Conservation (phyloP, 2,329 filamentous ascomycete genomes). For the Periconia sp. region DNA sequence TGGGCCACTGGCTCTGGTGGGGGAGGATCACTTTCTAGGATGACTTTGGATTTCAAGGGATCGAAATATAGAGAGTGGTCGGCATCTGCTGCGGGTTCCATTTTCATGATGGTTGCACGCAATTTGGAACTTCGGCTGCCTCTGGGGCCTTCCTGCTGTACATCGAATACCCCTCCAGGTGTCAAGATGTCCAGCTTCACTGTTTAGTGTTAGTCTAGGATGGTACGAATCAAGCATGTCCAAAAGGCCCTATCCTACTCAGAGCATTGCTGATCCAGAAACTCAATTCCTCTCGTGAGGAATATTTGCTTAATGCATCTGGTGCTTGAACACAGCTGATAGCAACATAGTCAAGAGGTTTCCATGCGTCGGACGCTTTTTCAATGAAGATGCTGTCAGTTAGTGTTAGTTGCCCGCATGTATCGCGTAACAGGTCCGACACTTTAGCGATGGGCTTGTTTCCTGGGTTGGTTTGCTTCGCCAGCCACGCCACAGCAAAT, state of each 20-base stretch:
- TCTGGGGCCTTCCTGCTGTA: slow-evolving; percentile 48
- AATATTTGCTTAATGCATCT: slow-evolving; percentile 21
- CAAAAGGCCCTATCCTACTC: slow-evolving; percentile 22
- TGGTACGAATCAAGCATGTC: neutral
- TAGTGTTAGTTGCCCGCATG: slow-evolving; percentile 68
- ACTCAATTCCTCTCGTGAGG: slow-evolving; percentile 29
- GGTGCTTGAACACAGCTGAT: slow-evolving; percentile 22
- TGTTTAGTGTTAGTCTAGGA: slow-evolving; percentile 31
- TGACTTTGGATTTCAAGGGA: slow-evolving; percentile 23
- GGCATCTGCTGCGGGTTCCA: slow-evolving; percentile 46
- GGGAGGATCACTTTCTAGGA: slow-evolving; percentile 11
- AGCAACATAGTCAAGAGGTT: slow-evolving; percentile 31
- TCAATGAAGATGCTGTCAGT: slow-evolving; percentile 57
- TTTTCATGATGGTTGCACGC: slow-evolving; percentile 62
- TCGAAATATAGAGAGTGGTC: slow-evolving; percentile 34
- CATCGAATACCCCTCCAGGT: slow-evolving; percentile 70
- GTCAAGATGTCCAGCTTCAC: slow-evolving; percentile 68
- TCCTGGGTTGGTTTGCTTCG: slow-evolving; percentile 47
- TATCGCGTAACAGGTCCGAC: slow-evolving; percentile 71
- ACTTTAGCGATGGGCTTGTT: slow-evolving; percentile 56
- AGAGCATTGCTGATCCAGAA: slow-evolving; percentile 34
- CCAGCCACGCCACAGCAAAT: slow-evolving; percentile 65
- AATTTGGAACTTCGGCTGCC: slow-evolving; percentile 56
- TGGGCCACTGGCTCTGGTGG: slow-evolving; percentile 7
- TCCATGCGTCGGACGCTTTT: slow-evolving; percentile 45